Base-by-base conservation (phyloP, 164 flowering plant species). In the Warburgia ugandensis region DNA sequence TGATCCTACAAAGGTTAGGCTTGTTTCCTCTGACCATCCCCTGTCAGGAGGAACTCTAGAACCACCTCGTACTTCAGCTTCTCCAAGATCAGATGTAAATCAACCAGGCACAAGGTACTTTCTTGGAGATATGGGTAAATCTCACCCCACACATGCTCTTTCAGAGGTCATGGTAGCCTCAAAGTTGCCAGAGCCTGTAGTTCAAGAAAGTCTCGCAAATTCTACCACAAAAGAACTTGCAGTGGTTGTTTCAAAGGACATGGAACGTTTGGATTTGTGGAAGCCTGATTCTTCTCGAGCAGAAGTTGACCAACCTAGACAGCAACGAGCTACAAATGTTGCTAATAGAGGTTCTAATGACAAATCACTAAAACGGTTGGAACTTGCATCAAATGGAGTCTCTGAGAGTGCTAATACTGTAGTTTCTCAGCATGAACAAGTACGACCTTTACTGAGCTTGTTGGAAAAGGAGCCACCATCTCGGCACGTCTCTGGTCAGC, bases 401-500 rank as follows among this genome's bases (percentile, higher is more conserved):
- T 39, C 71, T 13, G 36, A n/a, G n/a, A n/a, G n/a, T 40, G 2
- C 46, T 37, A 54, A 60, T 48, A 32, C 73, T 26, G 49, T 45
- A 45, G 55, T 63, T 59, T 29, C 72, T 56, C 89, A 75, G 64
- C 78, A 78, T 61, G 95, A 81, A 45, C 86, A 86, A 69, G 92
- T 86, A 39, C 82, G 91, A 20, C 99, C 99, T 40, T 90, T 94
- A 54, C 83, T 89, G 39, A 94, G 99, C 69, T 79, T 94, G 70
- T 64, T 94, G 74, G 99, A 94, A 4, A 94, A 89, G 70, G 99
- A 94, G 55, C 99, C 99, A 28, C 96, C 96, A 60, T 89, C 96
- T 35, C 72, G 85, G 52, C 92, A 71, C 72, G 75, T 77, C 59
- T 86, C 99, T 65, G 97, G 99, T 44, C 94, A 88, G 69, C 83